Evolutionary conservation across 2,329 filamentous ascomycete species (phyloP), one percentile per base, ranked within the genome.

Genomic region (Talaromyces funiculosus): DNA sequence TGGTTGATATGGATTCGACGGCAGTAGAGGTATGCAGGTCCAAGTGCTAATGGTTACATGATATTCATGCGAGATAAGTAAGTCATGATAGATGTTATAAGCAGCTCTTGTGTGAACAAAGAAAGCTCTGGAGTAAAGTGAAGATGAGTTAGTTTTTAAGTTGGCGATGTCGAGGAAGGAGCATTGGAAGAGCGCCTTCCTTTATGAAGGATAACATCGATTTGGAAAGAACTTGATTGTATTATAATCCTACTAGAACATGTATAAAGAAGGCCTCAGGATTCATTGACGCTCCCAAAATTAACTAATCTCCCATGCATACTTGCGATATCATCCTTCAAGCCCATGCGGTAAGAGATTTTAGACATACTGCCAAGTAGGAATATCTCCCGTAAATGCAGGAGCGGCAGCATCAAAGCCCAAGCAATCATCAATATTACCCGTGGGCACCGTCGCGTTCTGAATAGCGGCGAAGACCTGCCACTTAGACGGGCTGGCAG

Each of bases 341-440:
- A 45, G 22, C 42, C 8, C 4, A 14, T 16, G 14, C 5, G 12
- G 7, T 16, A 45, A 29, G 35, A 31, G 9, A 38, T 10, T 9
- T 66, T 72, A 79, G 45, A 65, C 67, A 57, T 79, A 79, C 66
- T 79, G 72, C 75, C 75, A 79, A 45, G 75, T 72, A 59, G 69
- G 71, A 14, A 64, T 56, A 3, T 57, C 53, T 8, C 56, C 57
- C 59, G 68, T 65, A 20, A 69, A 73, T 16, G 66, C 60, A 18
- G 69, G 20, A 3, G 76, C 72, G 31, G 74, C 29, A 16, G 74
- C 76, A 33, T 68, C 68, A 67, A 80, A 79, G 0, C 69, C 69
- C 18, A 78, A 58, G 60, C 77, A 80, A 43, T 75, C 70, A 1
- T 47, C 55, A 4, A 74, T 68, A 60, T 76, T 69, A 16, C 75